Base-by-base conservation (phyloP, 495 filamentous ascomycete genomes). In the Sporormia fimetaria region DNA sequence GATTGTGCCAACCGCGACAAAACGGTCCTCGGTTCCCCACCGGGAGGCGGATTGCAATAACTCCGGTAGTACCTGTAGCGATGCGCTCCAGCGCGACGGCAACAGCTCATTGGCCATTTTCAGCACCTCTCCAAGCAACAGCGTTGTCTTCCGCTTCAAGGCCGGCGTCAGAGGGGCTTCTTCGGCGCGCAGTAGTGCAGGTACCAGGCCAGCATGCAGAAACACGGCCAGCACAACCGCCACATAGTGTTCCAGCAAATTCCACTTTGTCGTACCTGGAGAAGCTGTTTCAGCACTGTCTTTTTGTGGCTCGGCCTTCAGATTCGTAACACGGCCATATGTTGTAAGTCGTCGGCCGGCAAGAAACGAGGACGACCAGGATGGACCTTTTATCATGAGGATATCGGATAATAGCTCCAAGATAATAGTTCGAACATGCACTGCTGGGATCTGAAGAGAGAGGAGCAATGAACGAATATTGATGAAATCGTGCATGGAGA, bases 321-420 rank as follows among this genome's bases (percentile, higher is more conserved):
- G 67, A 51, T 87, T 94, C 6, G 85, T 73, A 22, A 96, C 87
- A 51, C 92, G 73, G 11, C 86, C 87, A 59, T 96, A 96, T 8
- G 63, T 96, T 11, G 90, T 98, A 23, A 96, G 72, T 38, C 92
- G 69, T 48, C 90, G 73, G 5, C 92, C 90, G 25, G 92, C 90
- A 31, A 98, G 71, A 55, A 94, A 98, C 14, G 86, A 92, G 0
- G 85, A 85, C 18, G 88, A 88, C 92, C 92, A 98, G 0, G 86
- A 88, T 4, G 90, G 90, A 15, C 87, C 78, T 54, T 94, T 95
- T 57, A 98, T 94, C 29, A 86, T 78, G 44, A 98, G 69, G 16
- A 95, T 74, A 42, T 87, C 85, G 58, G 88, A 94, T 28, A 98
- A 63, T 4, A 98, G 65, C 52, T 96, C 90, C 47, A 96, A 66